Conservation (phyloP, 2,329 filamentous ascomycete species). For the Dothistroma pini region DNA sequence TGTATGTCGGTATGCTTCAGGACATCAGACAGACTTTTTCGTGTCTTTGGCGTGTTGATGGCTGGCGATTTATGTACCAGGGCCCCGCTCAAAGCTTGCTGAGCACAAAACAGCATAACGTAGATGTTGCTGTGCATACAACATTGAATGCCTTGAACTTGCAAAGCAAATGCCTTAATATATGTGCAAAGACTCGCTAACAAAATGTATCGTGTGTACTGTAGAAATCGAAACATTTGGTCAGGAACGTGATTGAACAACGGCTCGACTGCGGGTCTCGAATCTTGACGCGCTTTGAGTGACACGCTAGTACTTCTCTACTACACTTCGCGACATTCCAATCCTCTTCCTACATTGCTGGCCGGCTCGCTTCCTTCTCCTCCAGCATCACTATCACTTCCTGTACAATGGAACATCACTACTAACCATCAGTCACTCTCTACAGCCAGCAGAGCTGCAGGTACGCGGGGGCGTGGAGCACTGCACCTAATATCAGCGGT, state of each 20-base stretch:
- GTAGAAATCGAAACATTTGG: no score
- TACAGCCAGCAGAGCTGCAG: not conserved
- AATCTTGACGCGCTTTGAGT: no score
- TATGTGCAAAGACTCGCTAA: no score
- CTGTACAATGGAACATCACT: not conserved
- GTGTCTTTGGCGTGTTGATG: not conserved
- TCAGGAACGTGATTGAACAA: not conserved
- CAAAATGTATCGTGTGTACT: no score
- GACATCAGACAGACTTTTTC: not conserved
- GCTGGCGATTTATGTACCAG: not conserved
- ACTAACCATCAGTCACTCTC: slow-evolving; percentile 3
- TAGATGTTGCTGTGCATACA: not conserved
- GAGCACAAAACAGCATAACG: not conserved
- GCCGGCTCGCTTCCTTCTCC: not conserved
- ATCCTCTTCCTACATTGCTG: not conserved
- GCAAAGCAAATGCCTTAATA: no score
- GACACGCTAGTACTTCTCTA: not conserved
- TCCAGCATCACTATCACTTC: not conserved
- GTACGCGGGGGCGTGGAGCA: not conserved
- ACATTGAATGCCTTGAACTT: not conserved
- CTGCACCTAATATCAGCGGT: not conserved
- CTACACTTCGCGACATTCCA: not conserved
- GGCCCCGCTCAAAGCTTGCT: not conserved
- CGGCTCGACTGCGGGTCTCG: not conserved
- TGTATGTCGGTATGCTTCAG: not conserved